Evolutionary conservation across 208 protist genomes (phyloP), one percentile per base, ranked within the genome.

Genomic region (Crithidia thermophila): DNA sequence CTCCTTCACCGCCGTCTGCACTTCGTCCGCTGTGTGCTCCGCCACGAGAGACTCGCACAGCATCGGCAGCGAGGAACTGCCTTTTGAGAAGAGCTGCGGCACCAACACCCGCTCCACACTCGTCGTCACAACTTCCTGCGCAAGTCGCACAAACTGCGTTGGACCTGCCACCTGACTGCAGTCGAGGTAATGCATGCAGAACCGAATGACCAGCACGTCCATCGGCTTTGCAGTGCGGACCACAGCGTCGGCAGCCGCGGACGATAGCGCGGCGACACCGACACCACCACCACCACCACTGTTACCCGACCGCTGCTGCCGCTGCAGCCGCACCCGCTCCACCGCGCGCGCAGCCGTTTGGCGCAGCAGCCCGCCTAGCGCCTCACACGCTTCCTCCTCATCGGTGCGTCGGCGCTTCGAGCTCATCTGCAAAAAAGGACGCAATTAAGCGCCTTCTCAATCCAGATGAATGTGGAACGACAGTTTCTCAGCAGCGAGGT

Each of bases 121-220:
- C 27, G 73, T 63, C 13, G 90, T 87, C 23, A 95, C 68, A 0
- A 92, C 36, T 18, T 82, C 79, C 49, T 90, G 85, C 7, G 90
- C 84, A n/a, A 92, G 81, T 0, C 79, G 68, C n/a, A 91, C 36
- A 57, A 88, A 93, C 46, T 90, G 87, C 39, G 72, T 79, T 1
- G 72, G 10, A 0, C 78, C 34, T 0, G 83, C 79, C 1, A 81
- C 72, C 0, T 36, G 16, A 20, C 60, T 69, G 23, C 79, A 58
- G 51, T 88, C 78, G 27, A 95, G 72, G 65, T 91, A 95, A 61
- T 88, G 79, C 77, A 90, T 75, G 40, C 74, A 79, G 66, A 85
- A 95, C 16, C 83, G 81, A 53, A 95, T 83, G 2, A 93, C 79
- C 4, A 95, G 72, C 4, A 81, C 60, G 39, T 95, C 90, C 52